Evolutionary conservation across 345 rosid species (phyloP).

Genomic region (Conringia planisiliqua): DNA sequence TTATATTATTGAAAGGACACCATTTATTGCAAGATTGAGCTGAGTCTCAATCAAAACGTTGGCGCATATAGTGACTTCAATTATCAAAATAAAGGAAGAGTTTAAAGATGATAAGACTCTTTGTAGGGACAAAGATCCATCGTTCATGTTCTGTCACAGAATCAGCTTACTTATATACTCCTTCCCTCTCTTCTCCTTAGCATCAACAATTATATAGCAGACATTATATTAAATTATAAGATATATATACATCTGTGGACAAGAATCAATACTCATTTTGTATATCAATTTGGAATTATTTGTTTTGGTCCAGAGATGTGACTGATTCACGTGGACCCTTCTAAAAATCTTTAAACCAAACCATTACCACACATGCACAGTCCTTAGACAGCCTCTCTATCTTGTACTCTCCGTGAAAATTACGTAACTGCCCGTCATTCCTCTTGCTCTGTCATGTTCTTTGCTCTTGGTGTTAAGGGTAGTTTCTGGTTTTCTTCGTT

Average conservation of each 20-base stretch:
- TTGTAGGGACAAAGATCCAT: slow-evolving; percentile 32
- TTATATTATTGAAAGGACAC: slow-evolving; percentile 19
- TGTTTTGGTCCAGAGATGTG: slow-evolving; percentile 22
- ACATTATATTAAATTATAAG: not conserved
- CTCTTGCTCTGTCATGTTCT: not conserved
- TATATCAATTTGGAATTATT: slow-evolving; percentile 11
- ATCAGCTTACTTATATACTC: slow-evolving; percentile 12
- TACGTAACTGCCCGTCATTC: slow-evolving; percentile 10
- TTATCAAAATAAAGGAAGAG: slow-evolving; percentile 13
- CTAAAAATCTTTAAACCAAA: slow-evolving; percentile 9
- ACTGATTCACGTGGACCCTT: slow-evolving; percentile 24
- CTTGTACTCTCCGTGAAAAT: slow-evolving; percentile 9
- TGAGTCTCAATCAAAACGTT: slow-evolving; percentile 28
- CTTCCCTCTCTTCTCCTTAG: not conserved
- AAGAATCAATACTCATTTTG: not conserved
- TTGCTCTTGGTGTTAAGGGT: slow-evolving; percentile 16
- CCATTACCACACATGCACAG: slow-evolving; percentile 28
- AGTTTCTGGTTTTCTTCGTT: slow-evolving; percentile 19
- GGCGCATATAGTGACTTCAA: slow-evolving; percentile 32
- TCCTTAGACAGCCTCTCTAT: slow-evolving; percentile 23
- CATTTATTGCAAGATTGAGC: slow-evolving; percentile 27
- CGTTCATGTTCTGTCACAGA: slow-evolving; percentile 20
- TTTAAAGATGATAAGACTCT: slow-evolving; percentile 27
- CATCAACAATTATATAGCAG: not conserved
- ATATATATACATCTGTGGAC: slow-evolving; percentile 32